These are phyloP conservation scores for Penicillium sp. DNA, from an alignment of 2,329 filamentous ascomycete genomes.

Conservation along the genomic window DNA sequence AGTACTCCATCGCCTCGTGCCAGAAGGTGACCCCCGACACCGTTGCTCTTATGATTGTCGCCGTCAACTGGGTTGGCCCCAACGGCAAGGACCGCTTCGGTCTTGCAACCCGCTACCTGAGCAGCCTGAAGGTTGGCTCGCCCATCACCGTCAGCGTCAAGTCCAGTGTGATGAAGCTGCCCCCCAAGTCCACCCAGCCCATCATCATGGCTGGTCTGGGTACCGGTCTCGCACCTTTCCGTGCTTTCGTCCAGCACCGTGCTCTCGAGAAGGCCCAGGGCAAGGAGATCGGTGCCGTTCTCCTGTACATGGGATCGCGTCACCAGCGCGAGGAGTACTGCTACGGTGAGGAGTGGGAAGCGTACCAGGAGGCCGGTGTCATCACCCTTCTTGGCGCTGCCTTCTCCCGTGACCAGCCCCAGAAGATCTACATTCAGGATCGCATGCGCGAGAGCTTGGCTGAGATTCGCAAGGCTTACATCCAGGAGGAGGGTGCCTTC, in stretches of 20 bases:
- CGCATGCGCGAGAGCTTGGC: conserved; percentile 86
- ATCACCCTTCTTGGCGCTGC: conserved; percentile 91
- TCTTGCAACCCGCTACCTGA: conserved; percentile 89
- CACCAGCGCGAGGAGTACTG: conserved; percentile 98
- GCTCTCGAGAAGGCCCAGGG: conserved; percentile 98
- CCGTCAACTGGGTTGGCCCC: conserved; percentile 91
- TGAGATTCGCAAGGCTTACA: conserved; percentile 83
- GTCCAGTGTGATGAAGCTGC: conserved; percentile 99
- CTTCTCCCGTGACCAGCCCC: conserved; percentile 92
- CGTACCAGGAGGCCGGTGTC: conserved; percentile 91
- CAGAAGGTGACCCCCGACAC: conserved; percentile 88
- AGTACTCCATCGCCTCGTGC: conserved; percentile 98
- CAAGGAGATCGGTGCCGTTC: conserved; percentile 87
- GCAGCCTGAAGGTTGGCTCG: conserved; percentile 70
- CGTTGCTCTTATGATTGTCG: conserved; percentile 96
- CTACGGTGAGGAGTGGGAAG: conserved; percentile 99
- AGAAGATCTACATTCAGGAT: conserved; percentile 99
- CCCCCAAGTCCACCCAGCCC: conserved; percentile 78
- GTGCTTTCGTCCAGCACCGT: conserved; percentile 96
- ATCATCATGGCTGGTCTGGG: conserved; percentile 99
- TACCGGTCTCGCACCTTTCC: conserved; percentile 97
- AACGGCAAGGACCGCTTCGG: conserved; percentile 86
- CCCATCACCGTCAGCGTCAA: conserved; percentile 91
- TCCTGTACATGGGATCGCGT: conserved; percentile 94
- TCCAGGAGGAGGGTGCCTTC: conserved; percentile 85